phyloP scores from a whole-genome alignment of 345 rosid species.

The Lepidium sativum region DNA sequence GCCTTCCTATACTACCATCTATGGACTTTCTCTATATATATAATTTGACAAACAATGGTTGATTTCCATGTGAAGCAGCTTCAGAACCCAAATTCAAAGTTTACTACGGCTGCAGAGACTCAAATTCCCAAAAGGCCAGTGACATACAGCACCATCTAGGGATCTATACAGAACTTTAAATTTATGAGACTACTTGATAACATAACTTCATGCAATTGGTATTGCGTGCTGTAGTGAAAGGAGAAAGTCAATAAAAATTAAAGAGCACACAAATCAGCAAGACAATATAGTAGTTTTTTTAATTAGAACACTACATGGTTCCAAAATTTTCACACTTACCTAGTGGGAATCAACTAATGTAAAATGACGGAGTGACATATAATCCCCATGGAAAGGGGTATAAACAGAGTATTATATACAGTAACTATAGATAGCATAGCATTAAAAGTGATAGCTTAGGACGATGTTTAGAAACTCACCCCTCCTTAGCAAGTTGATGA shows the following conservation, averaged over 20 bases:
- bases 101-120: not conserved
- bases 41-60: not conserved
- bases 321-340: not conserved
- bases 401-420: not conserved
- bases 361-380: not conserved
- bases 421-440: not conserved
- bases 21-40: not conserved
- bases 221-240: not conserved
- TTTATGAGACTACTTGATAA: not conserved
- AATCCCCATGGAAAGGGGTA: not conserved
- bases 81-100: not conserved
- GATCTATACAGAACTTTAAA: not conserved
- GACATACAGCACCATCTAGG: not conserved
- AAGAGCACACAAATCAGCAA: not conserved
- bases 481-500: slow-evolving; percentile 90
- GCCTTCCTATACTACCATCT: not conserved
- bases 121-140: not conserved
- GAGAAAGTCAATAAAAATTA: not conserved
- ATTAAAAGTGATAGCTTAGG: slow-evolving; percentile 27
- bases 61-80: not conserved
- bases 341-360: not conserved
- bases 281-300: not conserved
- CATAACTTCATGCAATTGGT: not conserved
- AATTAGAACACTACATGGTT: not conserved
- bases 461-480: slow-evolving; percentile 49